Percentiles rank a stretch among this genome's conserved stretches.
phyloP scores from a whole-genome alignment of 1,139 yeast species.

The Candida buenavistaensis region DNA sequence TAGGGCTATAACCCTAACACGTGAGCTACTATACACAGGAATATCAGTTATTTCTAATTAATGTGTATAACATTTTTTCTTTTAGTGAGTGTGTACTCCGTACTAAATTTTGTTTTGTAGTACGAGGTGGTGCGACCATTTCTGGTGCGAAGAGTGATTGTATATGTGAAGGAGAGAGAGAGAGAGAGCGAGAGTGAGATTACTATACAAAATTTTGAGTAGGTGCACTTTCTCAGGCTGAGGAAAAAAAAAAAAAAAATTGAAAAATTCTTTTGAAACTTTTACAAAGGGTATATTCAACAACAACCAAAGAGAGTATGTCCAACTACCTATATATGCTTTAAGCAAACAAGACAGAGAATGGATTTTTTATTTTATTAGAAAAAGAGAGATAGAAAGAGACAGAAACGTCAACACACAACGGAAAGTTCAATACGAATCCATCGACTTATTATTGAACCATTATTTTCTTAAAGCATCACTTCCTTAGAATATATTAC shows the following conservation, averaged over 20 bases:
- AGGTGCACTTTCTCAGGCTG: no score
- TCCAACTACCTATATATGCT: slow-evolving; percentile 2
- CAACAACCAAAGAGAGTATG: slow-evolving; percentile 12
- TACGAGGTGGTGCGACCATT: no score
- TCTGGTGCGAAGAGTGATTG: no score
- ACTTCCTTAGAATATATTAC: no score
- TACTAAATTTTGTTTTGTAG: no score
- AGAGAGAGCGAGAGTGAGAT: no score
- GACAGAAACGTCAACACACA: no score
- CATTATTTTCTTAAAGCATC: no score
- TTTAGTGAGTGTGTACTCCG: not conserved
- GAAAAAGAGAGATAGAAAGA: not conserved
- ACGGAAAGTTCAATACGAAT: no score
- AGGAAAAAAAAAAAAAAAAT: slow-evolving; percentile 4
- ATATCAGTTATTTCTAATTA: not conserved
- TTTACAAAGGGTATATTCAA: slow-evolving; percentile 8
- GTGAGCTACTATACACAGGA: slow-evolving; percentile 4
- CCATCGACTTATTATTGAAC: no score
- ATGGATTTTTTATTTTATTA: no score
- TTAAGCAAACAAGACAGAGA: not conserved
- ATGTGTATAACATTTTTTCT: not conserved
- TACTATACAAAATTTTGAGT: slow-evolving; percentile 1
- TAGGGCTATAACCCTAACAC: slow-evolving; percentile 6
- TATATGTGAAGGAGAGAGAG: no score
- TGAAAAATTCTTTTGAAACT: slow-evolving; percentile 4